phyloP scores from a whole-genome alignment of 495 filamentous ascomycete species.

The Achaetomiella virescens region DNA sequence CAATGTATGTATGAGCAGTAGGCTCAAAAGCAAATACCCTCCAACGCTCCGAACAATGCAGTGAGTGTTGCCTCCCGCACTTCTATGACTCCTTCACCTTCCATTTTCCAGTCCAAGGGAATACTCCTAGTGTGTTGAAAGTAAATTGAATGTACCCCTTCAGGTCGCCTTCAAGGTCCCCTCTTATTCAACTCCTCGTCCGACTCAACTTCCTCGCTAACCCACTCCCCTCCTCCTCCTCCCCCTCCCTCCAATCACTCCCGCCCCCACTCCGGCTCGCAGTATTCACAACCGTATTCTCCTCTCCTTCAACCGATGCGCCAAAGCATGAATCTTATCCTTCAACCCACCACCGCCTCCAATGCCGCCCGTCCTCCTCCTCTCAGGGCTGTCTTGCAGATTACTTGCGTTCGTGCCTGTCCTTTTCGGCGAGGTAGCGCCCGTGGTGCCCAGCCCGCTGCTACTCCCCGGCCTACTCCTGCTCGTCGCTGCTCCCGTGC shows the following conservation, averaged over 20 bases:
- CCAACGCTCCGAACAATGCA: constrained; percentile 11
- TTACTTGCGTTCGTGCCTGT: not conserved
- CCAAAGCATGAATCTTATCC: constrained; percentile 36
- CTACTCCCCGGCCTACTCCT: constrained; percentile 18
- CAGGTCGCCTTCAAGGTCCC: no score
- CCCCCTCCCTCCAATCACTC: constrained; percentile 1
- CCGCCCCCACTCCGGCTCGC: not conserved
- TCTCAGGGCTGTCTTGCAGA: constrained; percentile 7
- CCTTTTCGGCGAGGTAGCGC: not conserved
- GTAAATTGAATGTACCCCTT: not conserved
- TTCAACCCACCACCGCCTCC: constrained; percentile 30
- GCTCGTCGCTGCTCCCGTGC: not conserved
- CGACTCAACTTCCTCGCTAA: constrained; percentile 18
- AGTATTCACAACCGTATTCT: constrained; percentile 11
- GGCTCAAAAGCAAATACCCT: not conserved
- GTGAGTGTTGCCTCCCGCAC: not conserved
- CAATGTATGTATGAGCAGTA: not conserved
- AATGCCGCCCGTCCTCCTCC: constrained; percentile 21
- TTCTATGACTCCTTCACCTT: not conserved
- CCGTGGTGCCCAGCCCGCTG: constrained; percentile 7
- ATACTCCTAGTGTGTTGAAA: not conserved
- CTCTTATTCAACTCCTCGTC: constrained; percentile 9
- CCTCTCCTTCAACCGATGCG: constrained; percentile 32
- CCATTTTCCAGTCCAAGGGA: not conserved
- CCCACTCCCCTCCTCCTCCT: constrained; percentile 7